Base-by-base conservation (phyloP, 495 filamentous ascomycete genomes). In the Penicillium goetzii region DNA sequence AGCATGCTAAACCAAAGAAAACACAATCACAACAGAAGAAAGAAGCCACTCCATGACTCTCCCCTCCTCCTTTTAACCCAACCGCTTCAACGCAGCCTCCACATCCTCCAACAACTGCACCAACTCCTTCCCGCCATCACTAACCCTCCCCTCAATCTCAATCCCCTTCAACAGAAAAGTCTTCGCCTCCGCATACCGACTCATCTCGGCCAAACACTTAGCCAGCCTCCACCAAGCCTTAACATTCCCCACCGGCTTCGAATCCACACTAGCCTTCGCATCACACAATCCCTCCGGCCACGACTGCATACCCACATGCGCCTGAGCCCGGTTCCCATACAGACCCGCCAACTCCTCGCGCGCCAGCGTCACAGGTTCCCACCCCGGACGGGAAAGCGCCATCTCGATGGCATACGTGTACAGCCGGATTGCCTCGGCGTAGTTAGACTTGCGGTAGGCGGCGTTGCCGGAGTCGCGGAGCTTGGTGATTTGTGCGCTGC, bases 221-320 rank as follows among this genome's bases (percentile, higher is more conserved):
- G 89, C 93, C 63, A 90, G 79, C 51, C 94, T 79, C 88, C 91
- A 97, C 90, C 93, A 97, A 3, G 89, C 93, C 87, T 97, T 98
- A 8, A 90, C 87, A 77, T 99, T 97, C 32, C 88, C 92, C 47
- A 85, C 80, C 57, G 86, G 81, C 86, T 96, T 97, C 59, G 90
- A 85, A 78, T 97, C 94, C n/a, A 97, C 90, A 69, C 90, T 94
- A 6, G 82, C 79, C 80, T 92, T 88, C n/a, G 91, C 91, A 79
- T 99, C 95, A 4, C 89, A 78, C 25, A 89, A 81, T 4, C 83
- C 95, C 81, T 95, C 92, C 6, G 90, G 79, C 93, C 93, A 99
- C 49, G 82, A 80, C 76, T 84, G 82, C 74, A 88, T 72, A 3
- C 83, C 88, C 88, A 97, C 96, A 68, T 93, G 83, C 63, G 92